Evolutionary conservation across 2,329 filamentous ascomycete genomes (phyloP), one percentile per base, ranked within the genome.

Genomic region (Sclerotinia subarctica): DNA sequence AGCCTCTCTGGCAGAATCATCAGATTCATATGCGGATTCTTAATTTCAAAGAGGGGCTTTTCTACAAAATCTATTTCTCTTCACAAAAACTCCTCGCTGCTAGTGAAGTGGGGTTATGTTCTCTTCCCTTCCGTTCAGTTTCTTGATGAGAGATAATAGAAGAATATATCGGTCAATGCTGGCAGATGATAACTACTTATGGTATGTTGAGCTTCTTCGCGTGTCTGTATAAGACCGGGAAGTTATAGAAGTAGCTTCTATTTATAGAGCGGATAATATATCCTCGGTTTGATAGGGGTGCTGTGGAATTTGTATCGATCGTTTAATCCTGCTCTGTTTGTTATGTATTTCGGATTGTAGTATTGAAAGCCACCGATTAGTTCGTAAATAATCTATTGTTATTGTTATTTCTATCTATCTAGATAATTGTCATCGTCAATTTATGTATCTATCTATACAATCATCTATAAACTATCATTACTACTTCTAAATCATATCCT

Each of bases 81-180:
- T 5, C 17, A 6, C 32, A 19, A 8, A 5, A 21, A 17, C 0
- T 3, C 17, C 24, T 32, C 29, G 17, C 17, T 32, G 7, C 6
- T 19, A 10, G 17, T n/a, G 13, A 13, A 1, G 26, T 6, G 1
- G 0, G 52, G 26, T 1, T 54, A 35, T 35, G 5, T 35, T 35
- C 8, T 7, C 5, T 32, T 35, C 8, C 35, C 5, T 32, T 35
- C 4, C n/a, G 19, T 13, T 15, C 13, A 42, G 6, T 54, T n/a
- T n/a, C 10, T 15, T 54, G 2, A 21, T 15, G 38, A 21, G 2
- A 29, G 21, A 3, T 6, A n/a, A 54, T 21, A 5, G 11, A 8
- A 35, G 21, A 15, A 17, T 3, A 46, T 15, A 15, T n/a, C 19
- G 1, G 3, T 5, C 13, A 7, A 1, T 4, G 0, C 11, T n/a